Percentiles rank a stretch among this genome's conserved stretches.
Conservation (phyloP, 2,329 filamentous ascomycete species). For the Botrytis elliptica region DNA sequence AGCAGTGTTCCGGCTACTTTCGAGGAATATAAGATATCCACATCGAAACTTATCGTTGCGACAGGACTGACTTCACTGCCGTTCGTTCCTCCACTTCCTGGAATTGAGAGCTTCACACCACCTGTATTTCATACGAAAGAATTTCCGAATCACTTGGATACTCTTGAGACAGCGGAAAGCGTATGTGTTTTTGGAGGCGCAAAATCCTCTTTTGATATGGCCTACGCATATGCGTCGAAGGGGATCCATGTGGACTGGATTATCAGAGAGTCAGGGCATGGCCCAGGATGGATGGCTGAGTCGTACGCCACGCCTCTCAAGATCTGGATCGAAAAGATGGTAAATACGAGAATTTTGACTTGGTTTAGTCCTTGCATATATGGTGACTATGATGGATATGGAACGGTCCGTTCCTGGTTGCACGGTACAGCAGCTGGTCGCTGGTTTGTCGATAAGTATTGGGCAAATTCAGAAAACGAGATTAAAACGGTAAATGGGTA, state of each 20-base stretch:
- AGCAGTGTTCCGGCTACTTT: background rate
- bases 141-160: conserved; percentile 44
- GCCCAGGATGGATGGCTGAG: conserved; percentile 58
- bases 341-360: conserved; percentile 64
- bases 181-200: conserved; percentile 60
- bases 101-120: conserved; percentile 47
- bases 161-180: conserved; percentile 44
- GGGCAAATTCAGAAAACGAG: conserved; percentile 56
- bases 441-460: conserved; percentile 55
- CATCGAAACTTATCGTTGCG: conserved; percentile 53
- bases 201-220: conserved; percentile 65
- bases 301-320: conserved; percentile 66
- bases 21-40: conserved; percentile 35
- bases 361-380: conserved; percentile 77
- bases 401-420: conserved; percentile 52
- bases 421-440: conserved; percentile 59
- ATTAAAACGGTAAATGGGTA: conserved; percentile 53
- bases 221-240: conserved; percentile 57
- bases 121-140: conserved; percentile 53
- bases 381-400: conserved; percentile 62
- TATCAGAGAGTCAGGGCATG: conserved; percentile 56
- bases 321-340: conserved; percentile 65
- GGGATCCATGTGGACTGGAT: conserved; percentile 60
- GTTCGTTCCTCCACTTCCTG: conserved; percentile 48
- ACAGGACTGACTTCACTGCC: conserved; percentile 55